Evolutionary conservation across 208 protist genomes (phyloP), one percentile per base, ranked within the genome.

Genomic region (Vickermania spadyakhi): DNA sequence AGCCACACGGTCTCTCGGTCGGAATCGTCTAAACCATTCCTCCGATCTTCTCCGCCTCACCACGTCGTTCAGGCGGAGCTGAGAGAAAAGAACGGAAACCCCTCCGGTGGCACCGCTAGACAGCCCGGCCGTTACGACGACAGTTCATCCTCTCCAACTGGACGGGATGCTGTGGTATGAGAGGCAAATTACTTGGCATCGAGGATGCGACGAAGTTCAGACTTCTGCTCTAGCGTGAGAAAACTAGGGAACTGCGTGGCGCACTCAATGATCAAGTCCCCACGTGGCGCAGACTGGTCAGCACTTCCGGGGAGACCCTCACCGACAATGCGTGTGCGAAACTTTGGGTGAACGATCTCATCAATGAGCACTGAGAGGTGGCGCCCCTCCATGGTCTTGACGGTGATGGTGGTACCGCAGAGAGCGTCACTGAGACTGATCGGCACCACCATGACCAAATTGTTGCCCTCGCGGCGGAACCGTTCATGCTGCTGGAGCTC

Each of bases 141-240:
- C 7, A 55, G 5, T 27, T 18, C 51, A 5, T 22, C 11, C 5
- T 22, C 5, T 55, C 51, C 51, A 11, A 22, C 51, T n/a, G n/a
- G n/a, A n/a, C n/a, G n/a, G n/a, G n/a, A n/a, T n/a, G n/a, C n/a
- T n/a, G n/a, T n/a, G n/a, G n/a, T n/a, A n/a, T n/a, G n/a, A n/a
- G n/a, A n/a, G n/a, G n/a, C n/a, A n/a, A 28, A 11, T 55, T 73
- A 93, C 26, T 81, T 79, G 2, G 73, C 75, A 3, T 86, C 81
- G 1, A 93, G 62, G 31, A 93, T 84, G 29, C 86, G 79, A 2
- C 70, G 75, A 45, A 93, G 79, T 67, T 93, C 82, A 7, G 83
- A 79, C 66, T 89, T 93, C 77, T 93, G 86, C 70, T 93, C 82
- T 42, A 85, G 77, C 3, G 82, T 93, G 51, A 93, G 64, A 60